phyloP scores from a whole-genome alignment of 495 filamentous ascomycete species.

The Amniculicola lignicola region DNA sequence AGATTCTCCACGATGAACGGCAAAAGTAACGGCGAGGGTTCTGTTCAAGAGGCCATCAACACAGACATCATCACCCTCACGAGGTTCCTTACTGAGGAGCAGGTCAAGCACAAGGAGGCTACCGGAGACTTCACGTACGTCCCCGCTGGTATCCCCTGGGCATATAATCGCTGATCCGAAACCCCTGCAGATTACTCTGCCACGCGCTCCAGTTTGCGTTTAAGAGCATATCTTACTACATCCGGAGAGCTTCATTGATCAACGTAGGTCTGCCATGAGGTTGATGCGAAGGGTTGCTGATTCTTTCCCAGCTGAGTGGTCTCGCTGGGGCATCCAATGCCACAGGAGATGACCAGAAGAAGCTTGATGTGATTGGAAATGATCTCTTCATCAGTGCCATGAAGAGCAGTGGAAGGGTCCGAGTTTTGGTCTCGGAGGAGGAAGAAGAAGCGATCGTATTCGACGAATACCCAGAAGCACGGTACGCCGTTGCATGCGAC shows the following conservation, averaged over 20 bases:
- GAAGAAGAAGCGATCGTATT: conserved; percentile 91
- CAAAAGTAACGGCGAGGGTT: conserved; percentile 41
- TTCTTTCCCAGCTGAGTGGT: conserved; percentile 61
- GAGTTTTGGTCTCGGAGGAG: conserved; percentile 91
- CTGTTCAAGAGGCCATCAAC: conserved; percentile 74
- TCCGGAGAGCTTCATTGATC: conserved; percentile 93
- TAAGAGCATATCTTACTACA: conserved; percentile 99
- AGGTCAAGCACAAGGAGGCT: conserved; percentile 86
- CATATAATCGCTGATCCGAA: too few relatives aligned
- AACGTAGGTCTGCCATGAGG: conserved; percentile 51
- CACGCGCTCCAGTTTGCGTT: conserved; percentile 98
- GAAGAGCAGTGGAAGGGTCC: conserved; percentile 83
- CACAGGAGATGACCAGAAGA: conserved; percentile 98
- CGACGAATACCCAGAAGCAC: conserved; percentile 70
- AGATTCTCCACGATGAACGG: conserved; percentile 35
- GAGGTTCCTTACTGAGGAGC: conserved; percentile 92
- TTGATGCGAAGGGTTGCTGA: conserved; percentile 6
- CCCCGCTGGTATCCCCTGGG: too few relatives aligned
- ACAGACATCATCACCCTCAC: conserved; percentile 94
- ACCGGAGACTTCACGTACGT: conserved; percentile 96
- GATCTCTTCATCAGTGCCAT: conserved; percentile 95
- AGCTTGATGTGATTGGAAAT: conserved; percentile 97
- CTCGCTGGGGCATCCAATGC: conserved; percentile 92
- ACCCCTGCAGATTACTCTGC: conserved; percentile 70
- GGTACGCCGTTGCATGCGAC: conserved; percentile 95